phyloP scores from a whole-genome alignment of 208 protist species.

The Trichomonas vaginalis region DNA sequence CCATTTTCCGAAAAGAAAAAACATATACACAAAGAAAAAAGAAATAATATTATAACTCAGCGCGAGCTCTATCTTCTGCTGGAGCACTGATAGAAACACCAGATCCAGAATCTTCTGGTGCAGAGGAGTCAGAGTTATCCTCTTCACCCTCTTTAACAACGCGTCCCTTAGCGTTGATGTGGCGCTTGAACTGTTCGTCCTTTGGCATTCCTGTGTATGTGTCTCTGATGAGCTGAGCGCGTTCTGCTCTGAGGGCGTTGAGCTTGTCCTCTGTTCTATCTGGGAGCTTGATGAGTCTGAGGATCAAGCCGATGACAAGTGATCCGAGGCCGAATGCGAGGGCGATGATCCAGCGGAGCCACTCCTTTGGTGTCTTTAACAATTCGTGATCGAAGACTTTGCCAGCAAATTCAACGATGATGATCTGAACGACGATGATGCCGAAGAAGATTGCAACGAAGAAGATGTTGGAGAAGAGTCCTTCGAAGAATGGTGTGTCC shows the following conservation, averaged over 20 bases:
- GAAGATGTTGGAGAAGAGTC: background rate
- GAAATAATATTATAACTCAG: too few species aligned
- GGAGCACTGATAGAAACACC: background rate
- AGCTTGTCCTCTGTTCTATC: background rate
- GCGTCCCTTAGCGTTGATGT: background rate
- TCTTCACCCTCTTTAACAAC: background rate
- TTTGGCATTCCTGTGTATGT: background rate
- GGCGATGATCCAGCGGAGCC: background rate
- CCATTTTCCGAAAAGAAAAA: too few species aligned
- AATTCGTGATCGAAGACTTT: background rate
- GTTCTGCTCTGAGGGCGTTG: background rate
- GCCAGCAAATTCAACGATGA: background rate
- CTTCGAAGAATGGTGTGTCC: background rate
- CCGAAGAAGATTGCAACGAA: background rate
- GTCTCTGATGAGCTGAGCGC: background rate
- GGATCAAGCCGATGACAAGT: background rate
- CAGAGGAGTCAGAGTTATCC: background rate
- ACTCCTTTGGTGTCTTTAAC: background rate
- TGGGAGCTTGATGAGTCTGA: background rate
- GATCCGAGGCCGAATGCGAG: background rate
- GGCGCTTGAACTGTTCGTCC: background rate
- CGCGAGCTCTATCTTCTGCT: too few species aligned
- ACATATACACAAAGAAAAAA: too few species aligned
- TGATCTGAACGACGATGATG: background rate
- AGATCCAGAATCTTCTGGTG: background rate